phyloP scores from a whole-genome alignment of 176 grass and related monocot species.

The Phyllostachys edulis region DNA sequence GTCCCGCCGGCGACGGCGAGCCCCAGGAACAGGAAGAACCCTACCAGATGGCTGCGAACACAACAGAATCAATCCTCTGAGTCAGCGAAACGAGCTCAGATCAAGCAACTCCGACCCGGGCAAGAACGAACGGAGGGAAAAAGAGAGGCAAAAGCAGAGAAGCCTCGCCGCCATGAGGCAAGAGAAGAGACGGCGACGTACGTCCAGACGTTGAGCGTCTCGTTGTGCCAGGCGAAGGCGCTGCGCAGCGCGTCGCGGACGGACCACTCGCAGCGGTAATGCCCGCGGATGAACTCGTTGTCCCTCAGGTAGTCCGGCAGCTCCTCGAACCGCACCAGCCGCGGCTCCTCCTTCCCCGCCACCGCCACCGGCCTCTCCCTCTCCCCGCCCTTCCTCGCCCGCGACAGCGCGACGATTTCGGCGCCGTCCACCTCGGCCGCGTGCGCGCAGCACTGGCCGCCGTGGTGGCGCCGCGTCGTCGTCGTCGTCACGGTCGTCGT shows the following conservation, averaged over 20 bases:
- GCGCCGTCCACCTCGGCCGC: background rate
- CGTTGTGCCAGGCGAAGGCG: conserved; percentile 97
- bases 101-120: background rate
- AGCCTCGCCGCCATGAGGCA: background rate
- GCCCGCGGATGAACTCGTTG: conserved; percentile 77
- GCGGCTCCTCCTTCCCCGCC: background rate
- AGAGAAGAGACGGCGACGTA: background rate
- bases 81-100: background rate
- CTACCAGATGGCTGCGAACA: conserved; percentile 71
- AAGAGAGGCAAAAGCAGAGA: background rate
- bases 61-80: background rate
- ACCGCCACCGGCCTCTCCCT: background rate
- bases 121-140: background rate
- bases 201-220: conserved; percentile 99
- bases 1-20: conserved; percentile 47
- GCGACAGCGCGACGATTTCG: background rate
- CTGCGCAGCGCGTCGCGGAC: conserved; percentile 83
- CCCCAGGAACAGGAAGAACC: conserved; percentile 81
- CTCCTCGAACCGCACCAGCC: conserved; percentile 72
- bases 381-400: background rate
- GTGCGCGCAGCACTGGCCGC: background rate
- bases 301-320: conserved; percentile 87
- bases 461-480: background rate
- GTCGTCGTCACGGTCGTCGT: background rate
- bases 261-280: conserved; percentile 91